phyloP scores from a whole-genome alignment of 441 rosid species.

The Gossypium schwendimanii region DNA sequence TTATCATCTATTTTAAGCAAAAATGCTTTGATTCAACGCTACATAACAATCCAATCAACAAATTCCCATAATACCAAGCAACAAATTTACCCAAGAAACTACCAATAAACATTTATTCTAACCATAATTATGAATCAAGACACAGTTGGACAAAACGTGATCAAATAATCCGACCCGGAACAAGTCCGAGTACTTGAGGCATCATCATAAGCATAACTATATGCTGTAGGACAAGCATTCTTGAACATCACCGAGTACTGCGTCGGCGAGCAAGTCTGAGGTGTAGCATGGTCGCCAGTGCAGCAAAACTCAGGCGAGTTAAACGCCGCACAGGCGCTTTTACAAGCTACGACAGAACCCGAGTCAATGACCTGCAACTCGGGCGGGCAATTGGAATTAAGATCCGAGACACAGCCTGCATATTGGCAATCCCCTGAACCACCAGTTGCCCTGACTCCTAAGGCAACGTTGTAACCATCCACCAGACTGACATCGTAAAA shows the following conservation, averaged over 20 bases:
- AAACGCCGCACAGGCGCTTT: constrained; percentile 77
- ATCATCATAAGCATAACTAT: constrained; percentile 89
- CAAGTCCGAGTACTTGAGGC: constrained; percentile 82
- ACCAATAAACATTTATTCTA: neutral
- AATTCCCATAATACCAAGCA: neutral
- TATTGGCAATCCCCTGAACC: constrained; percentile 67
- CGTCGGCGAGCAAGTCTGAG: constrained; percentile 68
- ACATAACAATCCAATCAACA: neutral
- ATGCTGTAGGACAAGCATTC: constrained; percentile 78
- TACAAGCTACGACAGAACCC: constrained; percentile 62
- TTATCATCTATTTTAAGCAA: neutral
- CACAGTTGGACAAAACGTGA: constrained; percentile 62
- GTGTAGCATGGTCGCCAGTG: constrained; percentile 61
- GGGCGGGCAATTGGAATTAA: constrained; percentile 52
- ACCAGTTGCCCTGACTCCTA: constrained; percentile 54
- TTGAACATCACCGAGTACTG: constrained; percentile 66
- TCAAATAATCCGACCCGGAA: constrained; percentile 60
- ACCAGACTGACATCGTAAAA: constrained; percentile 91
- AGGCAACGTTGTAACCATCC: constrained; percentile 78
- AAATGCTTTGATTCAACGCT: neutral
- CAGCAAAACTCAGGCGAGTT: constrained; percentile 72
- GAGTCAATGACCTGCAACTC: constrained; percentile 48
- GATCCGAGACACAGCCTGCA: constrained; percentile 72
- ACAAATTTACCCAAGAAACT: neutral
- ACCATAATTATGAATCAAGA: constrained; percentile 14